phyloP scores from a whole-genome alignment of 371 early-diverging fungal genomes.

The Mortierella sp. region DNA sequence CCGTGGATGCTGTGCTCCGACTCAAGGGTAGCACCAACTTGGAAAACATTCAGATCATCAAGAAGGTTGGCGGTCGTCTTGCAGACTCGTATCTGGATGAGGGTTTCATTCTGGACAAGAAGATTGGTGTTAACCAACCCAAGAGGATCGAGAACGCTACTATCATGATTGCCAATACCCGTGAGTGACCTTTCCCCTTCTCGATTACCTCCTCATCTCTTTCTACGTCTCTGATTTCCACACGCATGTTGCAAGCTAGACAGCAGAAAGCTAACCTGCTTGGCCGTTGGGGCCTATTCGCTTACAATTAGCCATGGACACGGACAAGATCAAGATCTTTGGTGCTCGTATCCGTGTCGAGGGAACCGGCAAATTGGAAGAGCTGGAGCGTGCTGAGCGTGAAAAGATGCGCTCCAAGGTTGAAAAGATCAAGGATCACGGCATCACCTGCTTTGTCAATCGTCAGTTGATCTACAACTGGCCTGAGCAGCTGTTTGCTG shows the following conservation, averaged over 20 bases:
- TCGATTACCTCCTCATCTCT: too few species aligned
- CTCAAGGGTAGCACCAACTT: slow-evolving; percentile 97
- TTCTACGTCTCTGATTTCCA: too few species aligned
- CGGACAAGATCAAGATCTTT: slow-evolving; percentile 99
- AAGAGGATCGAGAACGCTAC: slow-evolving; percentile 96
- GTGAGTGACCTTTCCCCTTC: too few species aligned
- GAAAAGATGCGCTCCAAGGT: slow-evolving; percentile 99
- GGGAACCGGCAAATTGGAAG: slow-evolving; percentile 97
- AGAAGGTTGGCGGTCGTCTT: slow-evolving; percentile 97
- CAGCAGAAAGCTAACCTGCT: too few species aligned
- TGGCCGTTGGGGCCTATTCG: neutral
- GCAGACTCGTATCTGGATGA: slow-evolving; percentile 97
- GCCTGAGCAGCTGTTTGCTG: slow-evolving; percentile 99
- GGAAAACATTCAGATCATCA: slow-evolving; percentile 99
- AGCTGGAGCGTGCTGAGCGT: slow-evolving; percentile 98
- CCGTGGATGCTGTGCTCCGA: slow-evolving; percentile 97
- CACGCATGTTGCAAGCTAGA: too few species aligned
- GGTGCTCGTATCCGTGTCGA: slow-evolving; percentile 98
- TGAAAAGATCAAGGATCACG: slow-evolving; percentile 96
- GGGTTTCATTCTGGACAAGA: slow-evolving; percentile 99
- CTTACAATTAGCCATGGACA: slow-evolving; percentile 91
- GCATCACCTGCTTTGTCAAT: slow-evolving; percentile 99
- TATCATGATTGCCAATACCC: slow-evolving; percentile 98
- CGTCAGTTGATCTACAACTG: slow-evolving; percentile 99
- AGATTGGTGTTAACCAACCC: slow-evolving; percentile 97